phyloP scores from a whole-genome alignment of 2,329 filamentous ascomycete species.

The Colletotrichum sansevieriae region DNA sequence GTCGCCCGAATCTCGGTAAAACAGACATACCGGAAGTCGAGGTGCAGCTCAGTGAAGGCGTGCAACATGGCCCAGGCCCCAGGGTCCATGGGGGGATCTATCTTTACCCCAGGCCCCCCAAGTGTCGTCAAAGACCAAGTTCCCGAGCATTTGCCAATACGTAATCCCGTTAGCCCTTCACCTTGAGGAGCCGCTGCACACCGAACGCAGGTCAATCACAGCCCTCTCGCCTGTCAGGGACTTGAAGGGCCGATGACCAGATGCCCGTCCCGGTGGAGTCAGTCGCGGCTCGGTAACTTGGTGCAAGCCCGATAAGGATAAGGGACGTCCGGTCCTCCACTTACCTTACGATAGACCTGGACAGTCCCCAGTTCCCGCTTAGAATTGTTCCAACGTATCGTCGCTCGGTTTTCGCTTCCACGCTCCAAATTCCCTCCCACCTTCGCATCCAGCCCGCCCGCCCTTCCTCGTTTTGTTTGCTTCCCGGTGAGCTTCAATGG shows the following conservation, averaged over 20 bases:
- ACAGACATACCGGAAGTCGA: background rate
- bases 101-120: conserved; percentile 5
- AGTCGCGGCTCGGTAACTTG: conserved; percentile 32
- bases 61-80: conserved; percentile 24
- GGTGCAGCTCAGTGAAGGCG: background rate
- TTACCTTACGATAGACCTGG: conserved; percentile 15
- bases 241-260: conserved; percentile 6
- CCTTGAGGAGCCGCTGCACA: conserved; percentile 2
- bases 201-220: conserved; percentile 24
- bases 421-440: conserved; percentile 15
- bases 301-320: conserved; percentile 37
- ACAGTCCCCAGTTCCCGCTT: conserved; percentile 37
- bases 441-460: conserved; percentile 23
- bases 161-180: conserved; percentile 20
- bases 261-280: conserved; percentile 27
- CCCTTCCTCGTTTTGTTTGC: conserved; percentile 2
- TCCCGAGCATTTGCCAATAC: conserved; percentile 2
- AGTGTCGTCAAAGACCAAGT: background rate
- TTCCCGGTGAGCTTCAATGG: conserved; percentile 32
- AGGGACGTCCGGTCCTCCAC: conserved; percentile 16
- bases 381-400: background rate
- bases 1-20: conserved; percentile 33
- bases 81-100: conserved; percentile 5
- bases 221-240: background rate
- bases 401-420: conserved; percentile 39